Evolutionary conservation across 164 flowering plant genomes (phyloP), one percentile per base, ranked within the genome.

Genomic region (Liquidambar formosana): DNA sequence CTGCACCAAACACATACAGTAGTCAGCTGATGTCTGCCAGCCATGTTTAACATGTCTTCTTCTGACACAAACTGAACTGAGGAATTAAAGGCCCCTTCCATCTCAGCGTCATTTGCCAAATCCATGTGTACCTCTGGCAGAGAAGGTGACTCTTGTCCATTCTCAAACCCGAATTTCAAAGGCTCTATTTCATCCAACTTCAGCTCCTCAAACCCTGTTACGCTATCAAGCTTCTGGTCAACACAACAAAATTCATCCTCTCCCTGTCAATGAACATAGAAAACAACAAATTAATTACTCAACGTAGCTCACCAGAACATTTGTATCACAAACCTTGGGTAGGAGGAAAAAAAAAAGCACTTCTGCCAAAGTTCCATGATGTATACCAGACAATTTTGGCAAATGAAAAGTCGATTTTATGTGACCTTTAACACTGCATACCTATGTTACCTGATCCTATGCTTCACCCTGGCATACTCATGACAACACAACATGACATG

Each of bases 1-100:
- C 88, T 82, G 75, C 98, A 91, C 98, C 98, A 93, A 16, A 91
- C 89, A 73, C 98, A 93, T 26, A 80, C 72, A 51, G 87, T 77
- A 47, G 84, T 78, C 43, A 85, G 61, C 71, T 76, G 85, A 58
- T 67, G 57, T 62, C 68, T 46, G 66, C 57, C 64, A 14, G 19
- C 77, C 68, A 78, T 75, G 65, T 78, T 71, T 57, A 80, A 77
- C 59, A 73, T 33, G 47, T 81, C 74, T 64, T 78, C 77, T 49
- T 78, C 83, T 61, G 87, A 57, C 47, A 75, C 85, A 78, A 85
- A 82, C 57, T 66, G 79, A 66, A 64, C 67, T 3, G 87, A 70
- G 59, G 84, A 53, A 72, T 65, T 80, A 69, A 82, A 75, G 33
- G 63, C 78, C 19, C 72, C 66, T 58, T 46, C 82, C 63, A 82